These are phyloP conservation scores for Cyberlindnera xishuangbannaensis DNA, from an alignment of 805 yeast genomes.

Conservation along the genomic window DNA sequence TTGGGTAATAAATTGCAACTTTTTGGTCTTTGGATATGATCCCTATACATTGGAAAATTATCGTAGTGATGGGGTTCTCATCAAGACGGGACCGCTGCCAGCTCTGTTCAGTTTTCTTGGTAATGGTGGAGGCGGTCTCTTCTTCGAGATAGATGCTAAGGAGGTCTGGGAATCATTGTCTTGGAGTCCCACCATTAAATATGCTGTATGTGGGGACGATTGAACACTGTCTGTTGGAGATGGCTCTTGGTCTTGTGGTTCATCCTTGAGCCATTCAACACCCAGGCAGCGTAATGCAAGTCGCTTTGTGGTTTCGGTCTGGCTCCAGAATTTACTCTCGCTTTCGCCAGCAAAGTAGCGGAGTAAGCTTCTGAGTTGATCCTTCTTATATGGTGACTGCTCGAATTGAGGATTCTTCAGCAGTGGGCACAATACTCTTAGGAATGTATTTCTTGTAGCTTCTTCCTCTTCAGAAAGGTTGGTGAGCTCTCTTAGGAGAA, in stretches of 20 bases:
- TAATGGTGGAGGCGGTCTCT: conserved; percentile 30
- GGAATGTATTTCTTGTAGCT: conserved; percentile 57
- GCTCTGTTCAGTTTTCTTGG: conserved; percentile 25
- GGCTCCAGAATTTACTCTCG: conserved; percentile 29
- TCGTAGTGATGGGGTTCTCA: neutral
- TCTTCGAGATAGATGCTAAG: conserved; percentile 28
- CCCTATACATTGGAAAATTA: too few species aligned
- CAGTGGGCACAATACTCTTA: conserved; percentile 70
- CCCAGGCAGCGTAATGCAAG: conserved; percentile 30
- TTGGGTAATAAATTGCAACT: too few species aligned
- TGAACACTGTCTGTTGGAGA: conserved; percentile 6
- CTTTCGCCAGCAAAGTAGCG: conserved; percentile 35
- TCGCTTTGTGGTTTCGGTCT: conserved; percentile 34
- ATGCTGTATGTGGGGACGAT: conserved; percentile 3
- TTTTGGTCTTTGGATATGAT: too few species aligned
- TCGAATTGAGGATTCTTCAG: conserved; percentile 58
- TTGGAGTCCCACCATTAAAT: conserved; percentile 4
- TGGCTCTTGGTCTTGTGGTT: neutral
- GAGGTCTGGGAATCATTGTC: conserved; percentile 30
- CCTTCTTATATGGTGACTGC: conserved; percentile 50
- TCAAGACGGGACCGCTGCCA: conserved; percentile 1
- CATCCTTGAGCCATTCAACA: conserved; percentile 25
- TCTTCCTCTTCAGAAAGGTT: conserved; percentile 59
- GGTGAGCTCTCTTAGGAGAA: conserved; percentile 71
- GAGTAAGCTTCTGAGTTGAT: conserved; percentile 47